phyloP scores from a whole-genome alignment of 2,329 filamentous ascomycete species.

The Xenoacremonium recifei region DNA sequence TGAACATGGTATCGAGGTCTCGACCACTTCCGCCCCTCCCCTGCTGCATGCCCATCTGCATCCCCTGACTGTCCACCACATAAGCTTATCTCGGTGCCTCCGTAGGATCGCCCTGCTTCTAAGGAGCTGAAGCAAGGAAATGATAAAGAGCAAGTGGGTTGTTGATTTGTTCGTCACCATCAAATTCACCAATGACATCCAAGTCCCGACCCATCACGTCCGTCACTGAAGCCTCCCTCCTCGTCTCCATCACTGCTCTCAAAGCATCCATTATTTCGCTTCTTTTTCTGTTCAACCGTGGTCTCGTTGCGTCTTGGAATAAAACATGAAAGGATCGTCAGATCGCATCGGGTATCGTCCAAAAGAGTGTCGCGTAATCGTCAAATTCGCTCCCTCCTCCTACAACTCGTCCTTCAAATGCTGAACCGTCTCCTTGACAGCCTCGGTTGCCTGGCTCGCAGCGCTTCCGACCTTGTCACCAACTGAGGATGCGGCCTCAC shows the following conservation, averaged over 20 bases:
- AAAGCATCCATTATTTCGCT: slow-evolving; percentile 7
- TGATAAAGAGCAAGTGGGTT: slow-evolving; percentile 15
- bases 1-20: not conserved
- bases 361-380: slow-evolving; percentile 20
- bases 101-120: slow-evolving; percentile 8
- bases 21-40: too few species aligned
- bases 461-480: slow-evolving; percentile 36
- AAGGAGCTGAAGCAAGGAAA: slow-evolving; percentile 7
- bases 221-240: slow-evolving; percentile 9
- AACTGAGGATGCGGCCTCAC: slow-evolving; percentile 30
- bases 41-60: too few species aligned
- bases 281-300: slow-evolving; percentile 5
- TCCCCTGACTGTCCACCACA: too few species aligned
- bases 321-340: slow-evolving; percentile 25
- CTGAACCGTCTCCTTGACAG: slow-evolving; percentile 38
- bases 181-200: slow-evolving; percentile 16
- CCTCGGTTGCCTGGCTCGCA: slow-evolving; percentile 41
- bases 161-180: not conserved
- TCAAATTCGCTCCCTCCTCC: slow-evolving; percentile 9
- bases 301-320: slow-evolving; percentile 3
- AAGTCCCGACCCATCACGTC: slow-evolving; percentile 21
- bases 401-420: slow-evolving; percentile 42
- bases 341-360: slow-evolving; percentile 28
- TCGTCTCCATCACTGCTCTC: slow-evolving; percentile 8
- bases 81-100: slow-evolving; percentile 5